Evolutionary conservation across 2,329 filamentous ascomycete species (phyloP), one percentile per base, ranked within the genome.

Genomic region (Monilinia fructigena): DNA sequence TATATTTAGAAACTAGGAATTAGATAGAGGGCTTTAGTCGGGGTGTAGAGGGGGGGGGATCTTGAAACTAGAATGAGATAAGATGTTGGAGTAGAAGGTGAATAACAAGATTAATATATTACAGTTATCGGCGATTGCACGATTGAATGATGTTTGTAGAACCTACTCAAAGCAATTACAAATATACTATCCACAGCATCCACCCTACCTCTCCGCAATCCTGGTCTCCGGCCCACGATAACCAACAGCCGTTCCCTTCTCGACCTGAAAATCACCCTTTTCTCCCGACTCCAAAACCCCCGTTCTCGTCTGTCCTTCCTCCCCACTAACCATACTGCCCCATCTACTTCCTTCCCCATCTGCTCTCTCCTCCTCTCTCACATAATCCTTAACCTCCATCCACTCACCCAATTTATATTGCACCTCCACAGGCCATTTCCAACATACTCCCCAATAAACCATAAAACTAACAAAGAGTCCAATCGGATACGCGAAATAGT

Each of bases 401-500:
- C 77, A 79, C 40, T 71, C 66, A 4, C 67, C 66, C 54, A 72
- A 52, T 5, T 66, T 55, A 23, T 71, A 68, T 50, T 52, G 70
- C 26, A 73, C 50, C 3, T 69, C 38, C 1, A 71, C 72, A 1
- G 72, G 72, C 48, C 59, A 72, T 3, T 69, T 14, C 28, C 35
- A 66, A 63, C 69, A 71, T 10, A 69, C 52, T 1, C 65, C 65
- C 71, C 72, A 76, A 67, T 74, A 79, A 0, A 70, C 68, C 1
- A 66, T 56, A 26, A 75, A 74, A 10, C 72, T 72, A 14, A 86
- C 75, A 63, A 82, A 80, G 65, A 87, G 79, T 4, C 82, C 80
- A 7, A 85, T 83, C 70, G 81, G 81, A 65, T 81, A 83, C 0
- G 84, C 83, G 31, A 87, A 77, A 68, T 84, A 85, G 70, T 87